Conservation (phyloP, 2,329 filamentous ascomycete species). For the Aureobasidium musti region DNA sequence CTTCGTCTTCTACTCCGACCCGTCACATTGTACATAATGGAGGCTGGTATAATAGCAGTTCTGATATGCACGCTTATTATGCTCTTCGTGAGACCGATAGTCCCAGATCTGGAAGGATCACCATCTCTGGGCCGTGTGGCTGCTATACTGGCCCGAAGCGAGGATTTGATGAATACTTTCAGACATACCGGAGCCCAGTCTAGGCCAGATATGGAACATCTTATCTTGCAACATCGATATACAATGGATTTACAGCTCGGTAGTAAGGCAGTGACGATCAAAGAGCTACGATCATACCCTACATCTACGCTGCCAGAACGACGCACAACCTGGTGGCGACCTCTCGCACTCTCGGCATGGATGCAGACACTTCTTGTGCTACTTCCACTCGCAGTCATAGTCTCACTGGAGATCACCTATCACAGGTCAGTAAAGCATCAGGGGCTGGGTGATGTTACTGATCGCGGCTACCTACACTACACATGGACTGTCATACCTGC, state of each 20-base stretch:
- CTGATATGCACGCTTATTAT: neutral
- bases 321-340: neutral
- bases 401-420: neutral
- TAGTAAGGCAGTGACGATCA: neutral
- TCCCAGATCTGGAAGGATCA: neutral
- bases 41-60: neutral
- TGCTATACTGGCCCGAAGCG: neutral
- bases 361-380: neutral
- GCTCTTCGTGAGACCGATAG: neutral
- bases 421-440: neutral
- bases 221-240: neutral
- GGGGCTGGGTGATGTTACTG: neutral
- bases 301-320: neutral
- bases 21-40: neutral
- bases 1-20: neutral
- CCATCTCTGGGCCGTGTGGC: neutral
- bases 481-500: neutral
- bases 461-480: neutral
- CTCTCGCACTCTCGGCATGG: neutral
- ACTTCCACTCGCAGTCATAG: neutral
- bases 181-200: neutral
- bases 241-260: neutral
- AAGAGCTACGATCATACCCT: neutral
- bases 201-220: neutral
- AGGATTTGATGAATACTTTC: neutral